Evolutionary conservation across 257 asterid genomes (phyloP).

Genomic region (Gentiana straminea): DNA sequence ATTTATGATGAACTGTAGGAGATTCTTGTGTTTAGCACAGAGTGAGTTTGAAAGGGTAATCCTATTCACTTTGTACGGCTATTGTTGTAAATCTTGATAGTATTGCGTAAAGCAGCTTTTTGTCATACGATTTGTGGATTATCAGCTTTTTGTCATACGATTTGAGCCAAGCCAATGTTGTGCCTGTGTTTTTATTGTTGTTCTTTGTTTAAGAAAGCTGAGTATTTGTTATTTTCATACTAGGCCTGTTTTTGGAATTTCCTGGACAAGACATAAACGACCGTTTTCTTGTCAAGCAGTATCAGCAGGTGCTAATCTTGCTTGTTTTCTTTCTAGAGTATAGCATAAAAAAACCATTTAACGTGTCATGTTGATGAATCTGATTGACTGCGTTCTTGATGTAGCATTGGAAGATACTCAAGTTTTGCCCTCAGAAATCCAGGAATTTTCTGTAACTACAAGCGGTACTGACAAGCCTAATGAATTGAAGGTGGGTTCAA

Average conservation of each 20-base stretch:
- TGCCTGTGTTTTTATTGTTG: too few relatives aligned
- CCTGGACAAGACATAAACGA: slow-evolving; percentile 16
- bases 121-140: too few relatives aligned
- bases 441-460: slow-evolving; percentile 20
- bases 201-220: too few relatives aligned
- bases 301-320: slow-evolving; percentile 27
- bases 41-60: too few relatives aligned
- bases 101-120: too few relatives aligned
- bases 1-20: too few relatives aligned
- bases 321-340: not conserved
- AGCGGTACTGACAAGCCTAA: slow-evolving; percentile 14
- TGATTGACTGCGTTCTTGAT: slow-evolving; percentile 4
- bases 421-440: slow-evolving; percentile 22
- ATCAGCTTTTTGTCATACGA: too few relatives aligned
- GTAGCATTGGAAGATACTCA: slow-evolving; percentile 20
- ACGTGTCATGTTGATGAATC: not conserved
- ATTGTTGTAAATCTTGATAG: too few relatives aligned
- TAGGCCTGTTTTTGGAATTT: slow-evolving; percentile 2
- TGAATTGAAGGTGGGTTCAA: slow-evolving; percentile 26
- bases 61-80: too few relatives aligned
- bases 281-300: slow-evolving; percentile 17
- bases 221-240: not conserved
- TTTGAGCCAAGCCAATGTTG: too few relatives aligned
- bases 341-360: not conserved
- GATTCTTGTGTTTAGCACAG: too few relatives aligned